Conservation (phyloP, 257 asterid species). For the Verbena officinalis region DNA sequence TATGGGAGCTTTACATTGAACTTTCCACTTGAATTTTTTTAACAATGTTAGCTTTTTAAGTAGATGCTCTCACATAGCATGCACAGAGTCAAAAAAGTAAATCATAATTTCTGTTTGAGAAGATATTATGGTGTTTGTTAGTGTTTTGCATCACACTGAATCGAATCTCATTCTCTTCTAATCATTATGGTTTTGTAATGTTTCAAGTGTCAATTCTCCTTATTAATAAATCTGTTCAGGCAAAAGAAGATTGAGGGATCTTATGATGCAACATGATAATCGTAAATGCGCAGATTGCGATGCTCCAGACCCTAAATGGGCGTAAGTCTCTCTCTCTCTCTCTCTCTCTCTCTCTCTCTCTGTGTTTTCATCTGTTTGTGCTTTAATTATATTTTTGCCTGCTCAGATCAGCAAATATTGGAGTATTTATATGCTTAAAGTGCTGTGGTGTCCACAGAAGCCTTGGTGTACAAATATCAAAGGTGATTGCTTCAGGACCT, state of each 20-base stretch:
- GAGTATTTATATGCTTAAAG: constrained; percentile 92
- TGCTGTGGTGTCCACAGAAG: constrained; percentile 93
- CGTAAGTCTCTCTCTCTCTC: constrained; percentile 59
- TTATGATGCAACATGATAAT: constrained; percentile 69
- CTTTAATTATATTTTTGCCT: constrained; percentile 9
- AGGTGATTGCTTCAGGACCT: constrained; percentile 47
- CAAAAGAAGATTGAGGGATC: constrained; percentile 84
- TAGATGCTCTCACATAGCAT: no score
- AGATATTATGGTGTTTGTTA: not conserved
- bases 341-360: not conserved
- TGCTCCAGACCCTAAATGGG: constrained; percentile 99
- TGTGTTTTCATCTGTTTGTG: not conserved
- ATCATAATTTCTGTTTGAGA: not conserved
- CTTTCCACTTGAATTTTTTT: no score
- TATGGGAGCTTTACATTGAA: no score
- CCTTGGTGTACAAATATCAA: constrained; percentile 80
- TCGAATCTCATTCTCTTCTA: no score
- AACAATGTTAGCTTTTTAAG: no score
- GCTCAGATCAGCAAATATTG: constrained; percentile 88
- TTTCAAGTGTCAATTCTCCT: not conserved
- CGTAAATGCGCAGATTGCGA: constrained; percentile 92
- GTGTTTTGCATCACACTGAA: constrained; percentile 1
- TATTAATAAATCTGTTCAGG: constrained; percentile 46
- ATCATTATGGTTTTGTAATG: no score
- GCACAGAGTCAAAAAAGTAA: no score